phyloP scores from a whole-genome alignment of 2,329 filamentous ascomycete genomes.

The Cladophialophora exuberans region DNA sequence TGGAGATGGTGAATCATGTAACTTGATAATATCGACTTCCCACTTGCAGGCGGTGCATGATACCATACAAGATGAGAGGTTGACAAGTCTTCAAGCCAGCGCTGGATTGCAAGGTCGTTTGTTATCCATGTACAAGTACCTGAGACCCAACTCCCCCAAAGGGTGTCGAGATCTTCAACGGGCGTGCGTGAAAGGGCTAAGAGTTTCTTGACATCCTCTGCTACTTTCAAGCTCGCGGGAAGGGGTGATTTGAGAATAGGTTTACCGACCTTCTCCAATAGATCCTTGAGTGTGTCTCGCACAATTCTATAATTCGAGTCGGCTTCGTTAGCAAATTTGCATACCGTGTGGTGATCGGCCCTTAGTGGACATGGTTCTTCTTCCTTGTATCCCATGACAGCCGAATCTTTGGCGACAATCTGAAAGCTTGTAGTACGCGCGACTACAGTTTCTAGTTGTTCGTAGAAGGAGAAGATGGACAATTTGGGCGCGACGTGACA shows the following conservation, averaged over 20 bases:
- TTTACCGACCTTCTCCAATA: constrained; percentile 16
- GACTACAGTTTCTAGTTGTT: constrained; percentile 39
- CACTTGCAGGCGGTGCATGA: constrained; percentile 35
- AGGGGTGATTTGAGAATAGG: neutral
- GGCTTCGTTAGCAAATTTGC: constrained; percentile 35
- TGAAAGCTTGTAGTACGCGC: no score
- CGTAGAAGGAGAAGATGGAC: constrained; percentile 52
- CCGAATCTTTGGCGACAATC: constrained; percentile 45
- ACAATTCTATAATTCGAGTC: constrained; percentile 36
- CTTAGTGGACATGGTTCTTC: constrained; percentile 45
- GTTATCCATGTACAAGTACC: constrained; percentile 27
- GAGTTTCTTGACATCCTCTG: constrained; percentile 3
- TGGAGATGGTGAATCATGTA: constrained; percentile 30
- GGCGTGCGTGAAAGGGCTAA: constrained; percentile 4
- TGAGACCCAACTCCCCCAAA: constrained; percentile 14
- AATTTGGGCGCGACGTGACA: constrained; percentile 43
- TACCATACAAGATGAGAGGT: constrained; percentile 36
- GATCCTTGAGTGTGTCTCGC: constrained; percentile 11
- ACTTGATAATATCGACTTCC: constrained; percentile 40
- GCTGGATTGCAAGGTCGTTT: neutral
- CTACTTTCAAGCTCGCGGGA: neutral
- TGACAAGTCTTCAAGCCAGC: constrained; percentile 16
- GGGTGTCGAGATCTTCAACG: constrained; percentile 19
- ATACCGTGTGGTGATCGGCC: constrained; percentile 40
- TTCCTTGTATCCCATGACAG: constrained; percentile 47